A percentile compares a stretch with the other conserved stretches of the same genome.
Conservation (phyloP, 2,329 filamentous ascomycete species). For the Cercospora janseana region DNA sequence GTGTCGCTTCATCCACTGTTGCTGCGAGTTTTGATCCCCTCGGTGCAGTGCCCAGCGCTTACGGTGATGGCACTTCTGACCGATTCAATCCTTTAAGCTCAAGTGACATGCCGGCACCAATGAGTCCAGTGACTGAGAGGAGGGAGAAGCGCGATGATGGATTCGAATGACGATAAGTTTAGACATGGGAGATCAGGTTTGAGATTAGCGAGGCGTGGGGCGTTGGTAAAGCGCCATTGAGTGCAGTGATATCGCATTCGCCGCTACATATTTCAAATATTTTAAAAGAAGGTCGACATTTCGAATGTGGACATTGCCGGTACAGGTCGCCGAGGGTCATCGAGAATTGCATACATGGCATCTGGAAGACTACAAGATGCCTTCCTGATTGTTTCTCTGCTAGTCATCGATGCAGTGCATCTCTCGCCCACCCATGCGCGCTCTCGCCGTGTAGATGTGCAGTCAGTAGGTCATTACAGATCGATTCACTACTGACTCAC, state of each 20-base stretch:
- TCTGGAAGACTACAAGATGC: too few species aligned
- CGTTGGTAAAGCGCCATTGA: not conserved
- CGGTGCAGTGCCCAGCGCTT: slow-evolving; percentile 33
- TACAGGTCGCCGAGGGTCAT: too few species aligned
- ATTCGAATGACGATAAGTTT: slow-evolving; percentile 31
- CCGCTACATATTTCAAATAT: too few species aligned
- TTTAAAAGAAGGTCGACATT: too few species aligned
- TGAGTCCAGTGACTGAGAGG: slow-evolving; percentile 26
- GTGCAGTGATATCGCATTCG: slow-evolving; percentile 8
- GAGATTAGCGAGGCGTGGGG: slow-evolving; percentile 12
- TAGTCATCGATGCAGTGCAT: too few species aligned
- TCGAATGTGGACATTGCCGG: too few species aligned
- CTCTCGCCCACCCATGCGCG: too few species aligned
- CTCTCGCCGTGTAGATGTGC: too few species aligned
- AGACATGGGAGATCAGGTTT: not conserved
- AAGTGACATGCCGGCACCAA: slow-evolving; percentile 10
- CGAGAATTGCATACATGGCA: too few species aligned
- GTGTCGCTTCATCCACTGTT: slow-evolving; percentile 24
- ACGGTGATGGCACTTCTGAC: slow-evolving; percentile 20
- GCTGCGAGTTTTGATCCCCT: slow-evolving; percentile 34
- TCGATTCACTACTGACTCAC: too few species aligned
- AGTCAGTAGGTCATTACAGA: too few species aligned
- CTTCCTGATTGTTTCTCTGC: too few species aligned
- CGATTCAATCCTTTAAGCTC: slow-evolving; percentile 26
- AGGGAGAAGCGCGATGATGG: slow-evolving; percentile 34